phyloP scores from a whole-genome alignment of 352 stramenopile species.

The Aphanomyces astaci region DNA sequence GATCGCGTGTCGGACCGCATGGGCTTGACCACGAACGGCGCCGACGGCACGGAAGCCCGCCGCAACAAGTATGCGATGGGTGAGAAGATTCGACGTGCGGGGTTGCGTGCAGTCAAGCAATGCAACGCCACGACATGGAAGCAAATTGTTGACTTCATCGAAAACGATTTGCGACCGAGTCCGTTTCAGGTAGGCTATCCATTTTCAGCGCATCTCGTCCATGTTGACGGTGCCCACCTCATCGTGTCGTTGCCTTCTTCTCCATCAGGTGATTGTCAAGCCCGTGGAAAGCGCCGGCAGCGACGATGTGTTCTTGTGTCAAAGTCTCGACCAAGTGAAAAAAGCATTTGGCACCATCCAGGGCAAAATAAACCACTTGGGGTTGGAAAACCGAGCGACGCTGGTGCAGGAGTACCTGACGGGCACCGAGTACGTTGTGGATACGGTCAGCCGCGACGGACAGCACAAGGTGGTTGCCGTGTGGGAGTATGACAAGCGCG shows the following conservation, averaged over 20 bases:
- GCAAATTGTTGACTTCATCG: conserved; percentile 76
- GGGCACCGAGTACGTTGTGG: conserved; percentile 95
- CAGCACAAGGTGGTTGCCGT: conserved; percentile 92
- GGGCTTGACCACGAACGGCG: conserved; percentile 80
- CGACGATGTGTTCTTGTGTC: conserved; percentile 91
- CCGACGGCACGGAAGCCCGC: conserved; percentile 61
- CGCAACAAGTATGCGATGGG: conserved; percentile 88
- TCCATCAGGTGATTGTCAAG: conserved; percentile 90
- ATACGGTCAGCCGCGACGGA: conserved; percentile 90
- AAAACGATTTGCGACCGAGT: conserved; percentile 38
- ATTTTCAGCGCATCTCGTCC: background rate
- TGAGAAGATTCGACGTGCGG: conserved; percentile 65
- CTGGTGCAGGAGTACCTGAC: conserved; percentile 93
- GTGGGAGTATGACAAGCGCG: conserved; percentile 96
- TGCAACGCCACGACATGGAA: conserved; percentile 67
- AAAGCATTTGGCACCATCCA: conserved; percentile 87
- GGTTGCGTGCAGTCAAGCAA: conserved; percentile 74
- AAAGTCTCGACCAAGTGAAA: conserved; percentile 84
- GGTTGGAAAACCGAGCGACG: conserved; percentile 81
- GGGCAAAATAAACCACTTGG: conserved; percentile 83
- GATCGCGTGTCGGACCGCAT: conserved; percentile 87
- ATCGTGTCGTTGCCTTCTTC: too few species aligned
- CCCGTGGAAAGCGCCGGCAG: conserved; percentile 88
- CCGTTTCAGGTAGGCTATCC: conserved; percentile 31
- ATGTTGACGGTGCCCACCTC: background rate